phyloP scores from a whole-genome alignment of 139 green algal genomes.

The Diplosphaera chodatii region DNA sequence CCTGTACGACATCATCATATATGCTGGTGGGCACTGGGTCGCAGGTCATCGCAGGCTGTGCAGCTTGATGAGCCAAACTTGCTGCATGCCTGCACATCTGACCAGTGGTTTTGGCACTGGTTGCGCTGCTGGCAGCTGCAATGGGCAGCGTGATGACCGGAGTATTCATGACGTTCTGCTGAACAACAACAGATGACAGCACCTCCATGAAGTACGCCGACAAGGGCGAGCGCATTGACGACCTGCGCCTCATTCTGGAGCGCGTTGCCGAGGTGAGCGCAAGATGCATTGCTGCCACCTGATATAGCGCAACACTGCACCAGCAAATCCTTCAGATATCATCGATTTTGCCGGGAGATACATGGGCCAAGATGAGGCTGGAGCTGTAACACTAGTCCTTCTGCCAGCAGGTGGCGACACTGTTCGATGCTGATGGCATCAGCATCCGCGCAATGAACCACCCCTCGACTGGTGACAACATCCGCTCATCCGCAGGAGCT shows the following conservation, averaged over 20 bases:
- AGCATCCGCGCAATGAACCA: slow-evolving; percentile 19
- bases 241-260: slow-evolving; percentile 19
- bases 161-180: not conserved
- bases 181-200: slow-evolving; percentile 2
- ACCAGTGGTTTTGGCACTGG: not conserved
- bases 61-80: not conserved
- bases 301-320: too few species aligned
- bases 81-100: not conserved
- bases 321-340: too few species aligned
- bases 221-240: slow-evolving; percentile 16
- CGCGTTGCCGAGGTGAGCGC: slow-evolving; percentile 9
- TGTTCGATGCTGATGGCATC: slow-evolving; percentile 27
- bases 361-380: too few species aligned
- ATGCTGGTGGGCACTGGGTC: not conserved
- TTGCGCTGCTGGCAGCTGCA: not conserved
- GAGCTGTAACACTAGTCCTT: not conserved
- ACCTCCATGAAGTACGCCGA: slow-evolving; percentile 9
- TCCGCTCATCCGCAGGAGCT: not conserved
- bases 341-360: too few species aligned
- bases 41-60: too few species aligned
- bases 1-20: slow-evolving; percentile 2
- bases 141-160: not conserved
- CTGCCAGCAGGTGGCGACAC: slow-evolving; percentile 9
- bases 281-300: too few species aligned
- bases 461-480: not conserved